Evolutionary conservation across 2,329 filamentous ascomycete genomes (phyloP), one percentile per base, ranked within the genome.

Genomic region (Didymosphaeria variabile): DNA sequence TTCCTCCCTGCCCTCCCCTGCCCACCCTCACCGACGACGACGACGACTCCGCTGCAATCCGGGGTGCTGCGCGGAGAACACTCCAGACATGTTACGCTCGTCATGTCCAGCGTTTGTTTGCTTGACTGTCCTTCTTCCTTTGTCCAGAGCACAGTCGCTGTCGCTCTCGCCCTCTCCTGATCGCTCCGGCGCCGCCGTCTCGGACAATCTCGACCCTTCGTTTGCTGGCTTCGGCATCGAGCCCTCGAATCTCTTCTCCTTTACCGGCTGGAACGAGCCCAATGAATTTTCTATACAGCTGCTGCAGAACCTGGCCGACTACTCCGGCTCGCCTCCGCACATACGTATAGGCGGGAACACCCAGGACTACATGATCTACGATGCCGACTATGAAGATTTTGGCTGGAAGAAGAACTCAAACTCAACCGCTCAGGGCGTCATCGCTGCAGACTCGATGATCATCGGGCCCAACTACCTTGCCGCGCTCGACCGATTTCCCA

Each of bases 151-250:
- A 42, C 74, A 77, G 61, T 71, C 72, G 17, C 52, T 77, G 29
- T 76, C 77, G 46, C 58, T 79, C 40, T 72, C 74, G 19, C 69
- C 74, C 29, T 62, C 70, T 7, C 59, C 67, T n/a, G 72, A 63
- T 23, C 72, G 76, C 7, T 65, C 75, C 10, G 63, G 61, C 46
- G 69, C 68, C 34, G 58, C 63, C 42, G 71, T 77, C 38, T 80
- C 76, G 7, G 67, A 72, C 38, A 70, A 73, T 36, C 63, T 84
- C 59, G 73, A 79, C 66, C 77, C 79, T 9, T 81, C 80, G 1
- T 84, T 81, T 65, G 82, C 81, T 10, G 82, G 82, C 59, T 83
- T 85, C 60, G 83, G 83, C 47, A 84, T 85, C 63, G 83, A 85
- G 73, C 80, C 83, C 29, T 84, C 82, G 21, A 84, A 85, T 62